Base-by-base conservation (phyloP, 768 basidiomycete genomes). In the Psilocybe subaeruginosa region DNA sequence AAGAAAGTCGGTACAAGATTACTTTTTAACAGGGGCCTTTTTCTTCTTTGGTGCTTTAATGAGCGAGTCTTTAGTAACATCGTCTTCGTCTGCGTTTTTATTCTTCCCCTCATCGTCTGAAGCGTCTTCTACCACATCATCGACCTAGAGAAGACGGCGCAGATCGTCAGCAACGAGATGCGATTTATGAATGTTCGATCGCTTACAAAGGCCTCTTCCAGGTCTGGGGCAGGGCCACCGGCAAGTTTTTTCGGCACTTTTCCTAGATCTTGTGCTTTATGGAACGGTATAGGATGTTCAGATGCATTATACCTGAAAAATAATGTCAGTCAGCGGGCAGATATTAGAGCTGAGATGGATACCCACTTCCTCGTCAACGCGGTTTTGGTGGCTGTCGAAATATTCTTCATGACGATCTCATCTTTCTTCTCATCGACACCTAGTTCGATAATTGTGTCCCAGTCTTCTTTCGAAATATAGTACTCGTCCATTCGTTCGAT, bases 241-340 rank as follows among this genome's bases (percentile, higher is more conserved):
- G 86, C 84, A 41, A 96, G 79, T 68, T 91, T 96, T 83, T 94
- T 96, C 1, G 90, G 86, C 4, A 69, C 78, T 71, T 91, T 93
- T 16, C 92, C 91, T 8, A 93, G 76, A 64, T 94, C 91, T 63
- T 83, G 78, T 3, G 90, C 93, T 68, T 95, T 96, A 75, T 98
- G 88, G 84, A 97, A 99, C 0, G 97, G 87, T 67, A 99, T 91
- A 0, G 97, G 97, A 72, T 99, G 97, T 45, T 95, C 94, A 14
- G 76, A 74, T 8, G 86, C 77, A 74, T 99, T 99, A 76, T 97
- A 99, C 70, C 94, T 97, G n/a, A 49, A 31, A 56, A 29, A 23
- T 14, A 30, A 59, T 8, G 33, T 49, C 29, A 54, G 35, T 41
- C 52, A 27, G 56, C 50, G 23, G 12, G 62, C 31, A 46, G 43